These are phyloP conservation scores for Tetrapisispora phaffii DNA, from an alignment of 805 yeast species.

Conservation along the genomic window DNA sequence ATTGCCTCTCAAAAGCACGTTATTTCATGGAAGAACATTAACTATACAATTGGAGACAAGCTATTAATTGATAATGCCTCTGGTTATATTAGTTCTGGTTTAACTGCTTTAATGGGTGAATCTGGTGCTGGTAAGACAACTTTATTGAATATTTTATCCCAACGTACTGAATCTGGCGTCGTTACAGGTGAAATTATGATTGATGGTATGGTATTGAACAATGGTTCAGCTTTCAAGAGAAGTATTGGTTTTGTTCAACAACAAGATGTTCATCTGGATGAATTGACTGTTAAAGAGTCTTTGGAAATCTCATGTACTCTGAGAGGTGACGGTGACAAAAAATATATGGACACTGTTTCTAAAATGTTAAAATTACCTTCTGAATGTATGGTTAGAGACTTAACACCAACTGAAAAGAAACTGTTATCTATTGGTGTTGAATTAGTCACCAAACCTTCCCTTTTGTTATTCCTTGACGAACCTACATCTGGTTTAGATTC, in stretches of 20 bases:
- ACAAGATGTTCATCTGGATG: constrained; percentile 82
- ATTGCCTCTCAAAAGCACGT: constrained; percentile 32
- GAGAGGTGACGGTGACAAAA: constrained; percentile 81
- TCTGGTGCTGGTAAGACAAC: constrained; percentile 99
- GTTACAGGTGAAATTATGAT: constrained; percentile 57
- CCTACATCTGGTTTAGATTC: constrained; percentile 95
- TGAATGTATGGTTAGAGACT: constrained; percentile 72
- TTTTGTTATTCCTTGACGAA: constrained; percentile 75
- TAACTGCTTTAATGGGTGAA: constrained; percentile 91
- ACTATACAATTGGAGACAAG: constrained; percentile 37
- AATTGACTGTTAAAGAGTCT: constrained; percentile 91
- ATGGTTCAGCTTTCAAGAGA: constrained; percentile 42
- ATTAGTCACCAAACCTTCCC: constrained; percentile 77
- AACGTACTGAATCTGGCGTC: constrained; percentile 70
- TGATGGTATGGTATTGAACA: constrained; percentile 51
- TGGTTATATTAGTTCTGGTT: constrained; percentile 65
- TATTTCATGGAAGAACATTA: constrained; percentile 54
- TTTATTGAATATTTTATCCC: constrained; percentile 79
- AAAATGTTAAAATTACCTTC: constrained; percentile 35
- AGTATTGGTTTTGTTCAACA: constrained; percentile 93
- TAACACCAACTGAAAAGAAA: constrained; percentile 69
- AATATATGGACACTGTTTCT: constrained; percentile 40
- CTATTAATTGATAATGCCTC: constrained; percentile 37
- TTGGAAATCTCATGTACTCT: constrained; percentile 76
- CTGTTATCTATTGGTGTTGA: constrained; percentile 92